phyloP scores from a whole-genome alignment of 2,329 filamentous ascomycete species.

The Thelonectria discophora region DNA sequence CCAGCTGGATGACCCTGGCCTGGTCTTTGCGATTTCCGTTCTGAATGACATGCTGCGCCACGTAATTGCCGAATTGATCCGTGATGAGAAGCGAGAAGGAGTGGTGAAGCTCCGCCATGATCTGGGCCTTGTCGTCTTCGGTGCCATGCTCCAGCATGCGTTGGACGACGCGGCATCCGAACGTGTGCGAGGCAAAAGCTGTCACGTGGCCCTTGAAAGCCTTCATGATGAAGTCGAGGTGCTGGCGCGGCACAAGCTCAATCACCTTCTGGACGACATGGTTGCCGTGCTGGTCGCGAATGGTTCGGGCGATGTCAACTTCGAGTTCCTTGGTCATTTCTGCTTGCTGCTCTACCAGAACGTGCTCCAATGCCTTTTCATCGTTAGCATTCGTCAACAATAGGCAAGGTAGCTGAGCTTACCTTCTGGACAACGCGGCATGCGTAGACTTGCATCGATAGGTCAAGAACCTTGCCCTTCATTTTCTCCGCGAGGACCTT shows the following conservation, averaged over 20 bases:
- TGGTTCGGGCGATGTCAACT: slow-evolving; percentile 76
- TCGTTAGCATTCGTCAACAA: slow-evolving; percentile 36
- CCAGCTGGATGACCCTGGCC: slow-evolving; percentile 74
- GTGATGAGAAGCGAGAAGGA: slow-evolving; percentile 77
- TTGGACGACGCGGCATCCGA: slow-evolving; percentile 93
- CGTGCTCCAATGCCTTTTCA: slow-evolving; percentile 80
- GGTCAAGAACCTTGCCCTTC: slow-evolving; percentile 80
- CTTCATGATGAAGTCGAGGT: slow-evolving; percentile 86
- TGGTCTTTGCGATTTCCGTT: slow-evolving; percentile 79
- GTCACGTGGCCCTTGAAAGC: slow-evolving; percentile 80
- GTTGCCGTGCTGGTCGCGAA: slow-evolving; percentile 91
- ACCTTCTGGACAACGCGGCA: slow-evolving; percentile 97
- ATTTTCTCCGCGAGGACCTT: slow-evolving; percentile 85
- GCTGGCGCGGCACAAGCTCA: slow-evolving; percentile 76
- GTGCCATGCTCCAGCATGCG: slow-evolving; percentile 86
- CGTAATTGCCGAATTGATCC: slow-evolving; percentile 95
- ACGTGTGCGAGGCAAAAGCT: slow-evolving; percentile 78
- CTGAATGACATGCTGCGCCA: slow-evolving; percentile 89
- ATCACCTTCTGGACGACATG: slow-evolving; percentile 97
- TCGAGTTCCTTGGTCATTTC: slow-evolving; percentile 85
- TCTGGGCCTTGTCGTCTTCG: slow-evolving; percentile 72
- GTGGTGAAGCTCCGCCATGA: slow-evolving; percentile 81
- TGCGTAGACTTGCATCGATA: slow-evolving; percentile 90
- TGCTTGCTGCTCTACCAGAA: slow-evolving; percentile 91
- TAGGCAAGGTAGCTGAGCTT: slow-evolving; percentile 29